These are phyloP conservation scores for Macadamia integrifolia DNA, from an alignment of 164 flowering plant species.

Conservation along the genomic window DNA sequence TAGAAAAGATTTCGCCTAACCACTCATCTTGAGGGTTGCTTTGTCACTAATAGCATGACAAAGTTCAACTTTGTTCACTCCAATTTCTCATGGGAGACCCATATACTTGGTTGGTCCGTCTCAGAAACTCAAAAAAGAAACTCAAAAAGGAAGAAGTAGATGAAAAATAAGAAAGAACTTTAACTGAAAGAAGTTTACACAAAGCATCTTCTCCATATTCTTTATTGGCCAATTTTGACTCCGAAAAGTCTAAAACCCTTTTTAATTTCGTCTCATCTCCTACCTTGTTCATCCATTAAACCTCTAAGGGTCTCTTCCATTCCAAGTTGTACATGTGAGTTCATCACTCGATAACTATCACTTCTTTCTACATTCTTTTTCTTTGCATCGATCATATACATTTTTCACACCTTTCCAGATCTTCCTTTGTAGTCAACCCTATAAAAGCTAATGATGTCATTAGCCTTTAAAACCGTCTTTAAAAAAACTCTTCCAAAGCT, in stretches of 20 bases:
- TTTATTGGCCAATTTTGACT: constrained; percentile 23
- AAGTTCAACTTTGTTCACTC: no score
- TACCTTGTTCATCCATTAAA: constrained; percentile 4
- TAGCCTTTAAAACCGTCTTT: constrained; percentile 43
- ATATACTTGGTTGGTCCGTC: no score
- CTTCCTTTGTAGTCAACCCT: constrained; percentile 20
- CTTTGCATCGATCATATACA: constrained; percentile 26
- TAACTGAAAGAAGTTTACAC: no score
- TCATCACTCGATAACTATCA: no score
- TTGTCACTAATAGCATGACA: no score
- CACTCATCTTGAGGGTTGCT: no score
- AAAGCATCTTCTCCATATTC: background rate
- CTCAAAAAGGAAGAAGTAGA: no score
- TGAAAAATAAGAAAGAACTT: no score
- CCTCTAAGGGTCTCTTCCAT: background rate
- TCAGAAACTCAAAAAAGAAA: no score
- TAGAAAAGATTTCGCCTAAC: no score
- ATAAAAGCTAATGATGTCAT: constrained; percentile 45
- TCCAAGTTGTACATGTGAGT: no score
- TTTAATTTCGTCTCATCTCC: background rate
- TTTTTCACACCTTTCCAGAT: background rate
- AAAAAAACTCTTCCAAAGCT: constrained; percentile 55
- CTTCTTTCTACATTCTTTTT: background rate
- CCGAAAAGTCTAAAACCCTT: constrained; percentile 35
- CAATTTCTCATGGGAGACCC: no score